Base-by-base conservation (phyloP, 257 asterid genomes). In the Jacaranda mimosifolia region DNA sequence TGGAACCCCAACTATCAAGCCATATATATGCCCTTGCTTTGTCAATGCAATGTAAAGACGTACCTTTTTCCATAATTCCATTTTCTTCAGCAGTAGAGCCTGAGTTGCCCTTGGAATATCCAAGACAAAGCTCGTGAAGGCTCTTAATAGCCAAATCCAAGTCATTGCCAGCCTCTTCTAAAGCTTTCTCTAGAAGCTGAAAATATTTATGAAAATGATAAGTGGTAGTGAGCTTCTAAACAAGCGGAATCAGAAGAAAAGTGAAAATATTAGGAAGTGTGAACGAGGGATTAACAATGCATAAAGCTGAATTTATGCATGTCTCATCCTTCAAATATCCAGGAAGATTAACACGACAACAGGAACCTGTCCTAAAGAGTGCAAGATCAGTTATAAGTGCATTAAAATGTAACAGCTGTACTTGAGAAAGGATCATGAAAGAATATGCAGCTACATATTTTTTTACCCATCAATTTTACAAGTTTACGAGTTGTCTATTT, bases 171-270 rank as follows among this genome's bases (percentile, higher is more conserved):
- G 91, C 87, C 81, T 89, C 91, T 59, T 81, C 87, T 67, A 90
- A 68, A 57, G 88, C 88, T 80, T 83, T 85, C 87, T 83, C 93
- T 66, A 91, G 89, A 80, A 88, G 63, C 98, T 93, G 87, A 81
- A 79, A 74, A 46, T 7, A 60, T 42, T 35, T 46, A 46, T 4
- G n/a, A 18, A 71, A 58, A 11, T 60, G 26, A 65, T 73, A 58
- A 85, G 77, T 68, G 74, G 32, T 21, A 42, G 46, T 40, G 14
- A 45, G 76, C 17, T n/a, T n/a, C 17, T 55, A 35, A 78, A 77
- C n/a, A 4, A 1, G 46, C 9, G 10, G 12, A 60, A 58, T 5
- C 53, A 9, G 18, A 64, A 3, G 77, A 40, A 58, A 57, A 63
- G 11, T 21, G 68, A 57, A 42, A 39, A 21, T 64, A 57, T 14